These are phyloP conservation scores for Elsinoe perseae DNA, from an alignment of 2,329 filamentous ascomycete species.

Conservation along the genomic window DNA sequence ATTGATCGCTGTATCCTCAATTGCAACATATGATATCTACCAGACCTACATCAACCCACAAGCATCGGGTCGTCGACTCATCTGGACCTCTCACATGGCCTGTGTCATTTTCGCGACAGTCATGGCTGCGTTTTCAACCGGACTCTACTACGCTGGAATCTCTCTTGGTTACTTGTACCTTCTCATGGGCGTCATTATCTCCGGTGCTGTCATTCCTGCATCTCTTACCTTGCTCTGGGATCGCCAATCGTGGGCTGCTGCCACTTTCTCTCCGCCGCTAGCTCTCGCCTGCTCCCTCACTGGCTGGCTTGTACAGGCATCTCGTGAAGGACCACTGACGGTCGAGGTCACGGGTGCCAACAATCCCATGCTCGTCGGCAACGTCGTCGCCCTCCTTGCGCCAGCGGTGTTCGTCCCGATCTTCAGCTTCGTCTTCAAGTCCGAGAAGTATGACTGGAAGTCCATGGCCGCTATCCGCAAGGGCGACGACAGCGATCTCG, in stretches of 20 bases:
- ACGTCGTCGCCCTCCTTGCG: conserved; percentile 72
- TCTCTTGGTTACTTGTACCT: conserved; percentile 85
- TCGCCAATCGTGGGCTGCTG: conserved; percentile 68
- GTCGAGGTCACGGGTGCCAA: conserved; percentile 65
- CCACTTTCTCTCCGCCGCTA: conserved; percentile 59
- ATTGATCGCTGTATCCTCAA: conserved; percentile 78
- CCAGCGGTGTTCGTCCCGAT: conserved; percentile 67
- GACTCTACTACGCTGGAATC: conserved; percentile 54
- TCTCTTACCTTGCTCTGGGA: conserved; percentile 74
- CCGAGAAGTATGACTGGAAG: conserved; percentile 76
- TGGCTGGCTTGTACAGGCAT: conserved; percentile 71
- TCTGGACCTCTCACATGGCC: conserved; percentile 68
- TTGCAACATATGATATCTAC: conserved; percentile 80
- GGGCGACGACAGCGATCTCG: conserved; percentile 69
- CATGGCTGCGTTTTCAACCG: conserved; percentile 72
- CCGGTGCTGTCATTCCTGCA: conserved; percentile 66
- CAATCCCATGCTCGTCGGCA: conserved; percentile 79
- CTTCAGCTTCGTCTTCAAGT: conserved; percentile 62
- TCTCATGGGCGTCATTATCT: conserved; percentile 88
- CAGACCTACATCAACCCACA: conserved; percentile 74
- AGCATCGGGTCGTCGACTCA: conserved; percentile 67
- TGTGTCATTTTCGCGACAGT: conserved; percentile 67
- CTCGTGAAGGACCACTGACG: conserved; percentile 58
- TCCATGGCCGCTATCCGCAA: conserved; percentile 73
- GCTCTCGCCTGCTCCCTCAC: conserved; percentile 62